Conservation (phyloP, 805 yeast genomes). For the Nakazawaea populi region DNA sequence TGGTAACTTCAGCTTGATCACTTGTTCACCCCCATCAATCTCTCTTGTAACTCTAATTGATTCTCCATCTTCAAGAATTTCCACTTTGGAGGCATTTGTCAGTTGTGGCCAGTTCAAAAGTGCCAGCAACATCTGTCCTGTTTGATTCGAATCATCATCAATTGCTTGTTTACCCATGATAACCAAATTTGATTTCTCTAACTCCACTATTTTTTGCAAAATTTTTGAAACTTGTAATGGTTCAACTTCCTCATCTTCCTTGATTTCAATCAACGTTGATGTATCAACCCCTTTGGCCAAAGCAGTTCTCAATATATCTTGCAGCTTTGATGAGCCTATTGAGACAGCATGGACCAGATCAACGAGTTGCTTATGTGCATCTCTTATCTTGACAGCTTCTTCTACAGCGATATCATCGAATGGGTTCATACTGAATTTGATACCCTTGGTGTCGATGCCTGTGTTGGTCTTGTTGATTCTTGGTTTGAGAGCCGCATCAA, state of each 20-base stretch:
- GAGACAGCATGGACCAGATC: slow-evolving; percentile 87
- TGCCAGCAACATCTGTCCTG: slow-evolving; percentile 96
- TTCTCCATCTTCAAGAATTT: slow-evolving; percentile 43
- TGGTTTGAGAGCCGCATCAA: slow-evolving; percentile 91
- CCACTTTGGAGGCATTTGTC: slow-evolving; percentile 87
- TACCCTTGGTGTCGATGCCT: slow-evolving; percentile 83
- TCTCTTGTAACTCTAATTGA: slow-evolving; percentile 76
- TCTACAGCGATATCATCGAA: slow-evolving; percentile 98
- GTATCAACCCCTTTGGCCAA: slow-evolving; percentile 93
- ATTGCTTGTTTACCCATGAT: slow-evolving; percentile 95
- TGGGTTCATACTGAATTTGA: slow-evolving; percentile 91
- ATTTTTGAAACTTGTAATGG: slow-evolving; percentile 89
- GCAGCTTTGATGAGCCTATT: slow-evolving; percentile 81
- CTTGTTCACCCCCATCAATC: slow-evolving; percentile 92
- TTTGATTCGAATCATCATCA: slow-evolving; percentile 91
- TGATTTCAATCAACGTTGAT: slow-evolving; percentile 75
- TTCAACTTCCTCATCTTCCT: slow-evolving; percentile 58
- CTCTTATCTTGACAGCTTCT: slow-evolving; percentile 80
- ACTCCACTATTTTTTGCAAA: slow-evolving; percentile 64
- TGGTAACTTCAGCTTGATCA: slow-evolving; percentile 73
- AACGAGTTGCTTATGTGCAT: slow-evolving; percentile 57
- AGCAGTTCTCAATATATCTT: slow-evolving; percentile 83
- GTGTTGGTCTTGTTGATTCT: slow-evolving; percentile 81
- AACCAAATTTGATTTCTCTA: slow-evolving; percentile 68
- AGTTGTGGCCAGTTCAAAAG: slow-evolving; percentile 95